Evolutionary conservation across 176 grass and related monocot species (phyloP).

Genomic region (Poa annua): DNA sequence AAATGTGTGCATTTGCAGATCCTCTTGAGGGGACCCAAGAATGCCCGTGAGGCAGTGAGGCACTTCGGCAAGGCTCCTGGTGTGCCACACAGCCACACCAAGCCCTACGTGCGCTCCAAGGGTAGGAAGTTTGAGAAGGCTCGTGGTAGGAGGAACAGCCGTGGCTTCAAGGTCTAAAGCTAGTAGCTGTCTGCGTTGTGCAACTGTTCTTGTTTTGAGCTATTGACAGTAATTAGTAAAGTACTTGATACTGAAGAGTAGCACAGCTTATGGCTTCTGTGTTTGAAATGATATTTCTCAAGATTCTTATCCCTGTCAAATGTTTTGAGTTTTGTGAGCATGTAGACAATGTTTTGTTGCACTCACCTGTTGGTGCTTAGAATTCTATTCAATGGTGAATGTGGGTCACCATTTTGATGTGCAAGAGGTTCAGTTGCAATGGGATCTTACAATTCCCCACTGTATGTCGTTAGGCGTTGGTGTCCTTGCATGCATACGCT

Average conservation of each 20-base stretch:
- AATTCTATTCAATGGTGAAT: not conserved
- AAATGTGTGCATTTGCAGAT: slow-evolving; percentile 35
- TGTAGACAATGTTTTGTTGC: slow-evolving; percentile 36
- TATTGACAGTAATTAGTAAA: slow-evolving; percentile 45
- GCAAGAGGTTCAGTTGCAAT: too few species aligned
- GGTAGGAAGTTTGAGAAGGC: slow-evolving; percentile 82
- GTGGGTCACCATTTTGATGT: too few species aligned
- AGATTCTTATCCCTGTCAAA: not conserved
- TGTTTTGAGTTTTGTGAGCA: slow-evolving; percentile 9
- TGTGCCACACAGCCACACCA: slow-evolving; percentile 80
- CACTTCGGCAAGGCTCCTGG: slow-evolving; percentile 82
- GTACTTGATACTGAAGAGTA: slow-evolving; percentile 34
- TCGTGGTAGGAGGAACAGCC: slow-evolving; percentile 75
- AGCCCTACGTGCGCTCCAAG: slow-evolving; percentile 78
- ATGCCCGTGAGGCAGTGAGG: slow-evolving; percentile 69
- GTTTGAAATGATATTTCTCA: slow-evolving; percentile 37
- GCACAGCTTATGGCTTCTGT: slow-evolving; percentile 26
- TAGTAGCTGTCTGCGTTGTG: not conserved
- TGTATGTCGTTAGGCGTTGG: too few species aligned
- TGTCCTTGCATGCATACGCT: too few species aligned
- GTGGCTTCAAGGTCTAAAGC: slow-evolving; percentile 73
- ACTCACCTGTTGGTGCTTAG: not conserved
- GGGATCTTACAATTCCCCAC: too few species aligned
- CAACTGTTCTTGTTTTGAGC: slow-evolving; percentile 34
- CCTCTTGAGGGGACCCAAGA: slow-evolving; percentile 79